Conservation (phyloP, 2,329 filamentous ascomycete genomes). For the Magnaporthiopsis incrustans region DNA sequence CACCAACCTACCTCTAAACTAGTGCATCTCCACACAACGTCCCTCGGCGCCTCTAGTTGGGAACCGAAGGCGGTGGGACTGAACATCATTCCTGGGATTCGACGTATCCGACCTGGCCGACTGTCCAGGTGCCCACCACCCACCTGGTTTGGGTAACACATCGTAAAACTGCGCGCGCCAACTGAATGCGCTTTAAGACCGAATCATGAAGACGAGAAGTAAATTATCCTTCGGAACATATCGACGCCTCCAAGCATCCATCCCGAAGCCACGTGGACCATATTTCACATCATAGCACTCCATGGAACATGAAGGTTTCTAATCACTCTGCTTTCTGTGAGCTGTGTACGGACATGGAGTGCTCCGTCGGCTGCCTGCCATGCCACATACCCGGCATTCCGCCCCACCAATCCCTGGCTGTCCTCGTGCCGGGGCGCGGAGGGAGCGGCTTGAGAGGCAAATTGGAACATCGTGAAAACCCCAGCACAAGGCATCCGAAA, state of each 20-base stretch:
- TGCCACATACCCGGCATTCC: not conserved
- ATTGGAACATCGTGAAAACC: not conserved
- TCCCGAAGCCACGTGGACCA: not conserved
- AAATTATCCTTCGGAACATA: not conserved
- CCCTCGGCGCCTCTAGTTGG: not conserved
- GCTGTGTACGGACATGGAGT: not conserved
- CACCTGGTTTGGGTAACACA: not conserved
- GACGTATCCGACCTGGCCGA: not conserved
- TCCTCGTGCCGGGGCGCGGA: not conserved
- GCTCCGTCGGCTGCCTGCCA: not conserved
- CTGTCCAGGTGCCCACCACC: not conserved
- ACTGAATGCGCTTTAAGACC: not conserved
- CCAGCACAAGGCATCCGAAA: not conserved
- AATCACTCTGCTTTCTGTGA: not conserved
- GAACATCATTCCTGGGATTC: not conserved
- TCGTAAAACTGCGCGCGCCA: not conserved
- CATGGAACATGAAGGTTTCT: too few relatives aligned
- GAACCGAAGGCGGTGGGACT: not conserved
- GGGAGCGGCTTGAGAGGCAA: not conserved
- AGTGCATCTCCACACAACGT: not conserved
- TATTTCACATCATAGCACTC: not conserved
- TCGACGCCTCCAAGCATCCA: not conserved
- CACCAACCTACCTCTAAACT: not conserved
- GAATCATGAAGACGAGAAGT: too few relatives aligned
- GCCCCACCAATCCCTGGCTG: not conserved